A percentile compares a stretch with the other conserved stretches of the same genome.
Evolutionary conservation across 257 asterid genomes (phyloP).

Genomic region (Phtheirospermum japonicum): DNA sequence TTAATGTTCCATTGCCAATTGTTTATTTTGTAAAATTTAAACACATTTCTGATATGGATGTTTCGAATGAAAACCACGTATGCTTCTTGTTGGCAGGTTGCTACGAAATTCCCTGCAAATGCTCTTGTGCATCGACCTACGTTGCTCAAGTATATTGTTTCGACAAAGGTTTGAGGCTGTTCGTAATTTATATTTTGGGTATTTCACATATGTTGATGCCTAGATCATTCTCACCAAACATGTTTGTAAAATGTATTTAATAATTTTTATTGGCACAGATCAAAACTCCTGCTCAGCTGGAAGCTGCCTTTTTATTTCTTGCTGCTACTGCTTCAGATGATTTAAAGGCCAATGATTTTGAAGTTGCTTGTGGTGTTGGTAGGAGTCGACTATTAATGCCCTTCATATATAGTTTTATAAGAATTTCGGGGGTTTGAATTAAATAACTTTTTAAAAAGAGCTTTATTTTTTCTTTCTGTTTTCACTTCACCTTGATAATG

Average conservation of each 20-base stretch:
- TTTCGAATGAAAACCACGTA: neutral
- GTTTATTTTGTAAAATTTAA: conserved; percentile 18
- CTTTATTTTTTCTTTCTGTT: neutral
- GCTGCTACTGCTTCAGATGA: conserved; percentile 50
- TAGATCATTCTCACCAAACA: neutral
- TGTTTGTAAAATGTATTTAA: neutral
- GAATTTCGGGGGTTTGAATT: neutral
- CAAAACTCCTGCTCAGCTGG: conserved; percentile 78
- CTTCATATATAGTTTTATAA: conserved; percentile 1
- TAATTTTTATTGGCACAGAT: conserved; percentile 38
- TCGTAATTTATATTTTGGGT: neutral
- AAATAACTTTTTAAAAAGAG: neutral
- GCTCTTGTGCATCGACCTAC: conserved; percentile 80
- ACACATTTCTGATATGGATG: neutral
- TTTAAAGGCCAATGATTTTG: conserved; percentile 58
- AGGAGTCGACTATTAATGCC: conserved; percentile 26
- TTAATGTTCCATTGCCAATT: conserved; percentile 9
- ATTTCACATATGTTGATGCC: neutral
- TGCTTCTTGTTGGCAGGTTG: conserved; percentile 52
- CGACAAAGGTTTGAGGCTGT: conserved; percentile 53
- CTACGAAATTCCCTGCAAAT: conserved; percentile 79
- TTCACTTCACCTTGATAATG: neutral
- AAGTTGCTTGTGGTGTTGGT: conserved; percentile 93
- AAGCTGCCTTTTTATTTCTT: conserved; percentile 70
- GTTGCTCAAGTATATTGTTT: conserved; percentile 59